These are phyloP conservation scores for Tetrahymena elliotti DNA, from an alignment of 73 alveolate species.

Conservation along the genomic window DNA sequence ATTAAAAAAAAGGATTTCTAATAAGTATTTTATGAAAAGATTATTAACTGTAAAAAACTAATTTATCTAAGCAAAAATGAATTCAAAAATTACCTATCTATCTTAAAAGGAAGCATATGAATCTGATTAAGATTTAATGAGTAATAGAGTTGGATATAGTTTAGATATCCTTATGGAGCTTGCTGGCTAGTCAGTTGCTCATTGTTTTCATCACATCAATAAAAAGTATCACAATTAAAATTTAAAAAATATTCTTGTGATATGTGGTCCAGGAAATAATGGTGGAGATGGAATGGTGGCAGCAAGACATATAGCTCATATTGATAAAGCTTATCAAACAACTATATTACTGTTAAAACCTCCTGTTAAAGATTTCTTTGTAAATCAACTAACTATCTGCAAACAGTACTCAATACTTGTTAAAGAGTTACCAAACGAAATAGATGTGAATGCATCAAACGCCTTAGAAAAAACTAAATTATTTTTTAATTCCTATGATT, in stretches of 20 bases:
- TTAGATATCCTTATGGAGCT: conserved; percentile 85
- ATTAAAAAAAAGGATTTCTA: no score
- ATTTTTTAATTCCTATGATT: conserved; percentile 39
- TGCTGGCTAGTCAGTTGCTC: conserved; percentile 89
- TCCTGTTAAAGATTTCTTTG: conserved; percentile 65
- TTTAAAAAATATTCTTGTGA: conserved; percentile 54
- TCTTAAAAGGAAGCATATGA: conserved; percentile 53
- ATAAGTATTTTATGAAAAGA: background rate
- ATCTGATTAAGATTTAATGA: conserved; percentile 85
- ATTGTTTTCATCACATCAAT: conserved; percentile 44
- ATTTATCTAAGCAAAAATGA: background rate
- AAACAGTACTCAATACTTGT: conserved; percentile 41
- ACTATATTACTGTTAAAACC: conserved; percentile 83
- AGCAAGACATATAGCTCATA: conserved; percentile 84
- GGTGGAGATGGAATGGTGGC: conserved; percentile 98
- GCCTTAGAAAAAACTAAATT: background rate
- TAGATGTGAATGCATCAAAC: conserved; percentile 16
- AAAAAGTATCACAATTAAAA: conserved; percentile 44
- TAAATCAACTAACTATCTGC: conserved; percentile 71
- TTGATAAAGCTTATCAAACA: conserved; percentile 66
- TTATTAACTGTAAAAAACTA: background rate
- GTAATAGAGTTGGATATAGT: conserved; percentile 61
- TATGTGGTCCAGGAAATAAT: conserved; percentile 97
- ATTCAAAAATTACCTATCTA: conserved; percentile 39
- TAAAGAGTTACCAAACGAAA: conserved; percentile 34